phyloP scores from a whole-genome alignment of 2,329 filamentous ascomycete species.

The Colletotrichum liaoningense region DNA sequence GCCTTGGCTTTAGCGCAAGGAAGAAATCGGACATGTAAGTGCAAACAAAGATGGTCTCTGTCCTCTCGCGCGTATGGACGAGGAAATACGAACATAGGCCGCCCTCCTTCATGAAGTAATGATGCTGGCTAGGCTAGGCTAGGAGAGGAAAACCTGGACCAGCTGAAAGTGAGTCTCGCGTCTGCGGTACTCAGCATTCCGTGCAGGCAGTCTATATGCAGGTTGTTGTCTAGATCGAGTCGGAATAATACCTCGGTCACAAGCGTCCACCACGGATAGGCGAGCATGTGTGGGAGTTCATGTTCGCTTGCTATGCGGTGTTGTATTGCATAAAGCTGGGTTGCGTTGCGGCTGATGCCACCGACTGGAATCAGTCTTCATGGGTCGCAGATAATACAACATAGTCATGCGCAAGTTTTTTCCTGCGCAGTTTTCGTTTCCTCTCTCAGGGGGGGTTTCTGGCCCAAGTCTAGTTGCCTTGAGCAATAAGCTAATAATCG shows the following conservation, averaged over 20 bases:
- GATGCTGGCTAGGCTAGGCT: neutral
- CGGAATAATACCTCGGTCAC: neutral
- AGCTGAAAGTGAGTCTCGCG: neutral
- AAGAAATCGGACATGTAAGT: neutral
- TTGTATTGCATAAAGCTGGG: neutral
- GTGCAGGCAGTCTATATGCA: neutral
- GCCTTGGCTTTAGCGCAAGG: neutral
- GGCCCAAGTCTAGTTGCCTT: neutral
- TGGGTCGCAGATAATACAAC: neutral
- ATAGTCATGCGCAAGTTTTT: neutral
- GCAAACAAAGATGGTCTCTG: neutral
- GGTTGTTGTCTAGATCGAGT: neutral
- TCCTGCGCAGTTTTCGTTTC: neutral
- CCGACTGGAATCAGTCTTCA: neutral
- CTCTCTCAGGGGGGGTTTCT: neutral
- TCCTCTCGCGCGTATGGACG: neutral
- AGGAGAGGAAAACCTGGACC: neutral
- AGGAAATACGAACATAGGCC: neutral
- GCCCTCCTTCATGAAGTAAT: neutral
- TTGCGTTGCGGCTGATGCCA: neutral
- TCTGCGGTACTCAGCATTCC: neutral
- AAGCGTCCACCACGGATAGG: neutral
- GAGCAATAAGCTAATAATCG: neutral
- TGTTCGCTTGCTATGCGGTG: slow-evolving; percentile 1
- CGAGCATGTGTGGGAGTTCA: neutral